phyloP scores from a whole-genome alignment of 495 filamentous ascomycete species.

The Talaromyces adpressus region DNA sequence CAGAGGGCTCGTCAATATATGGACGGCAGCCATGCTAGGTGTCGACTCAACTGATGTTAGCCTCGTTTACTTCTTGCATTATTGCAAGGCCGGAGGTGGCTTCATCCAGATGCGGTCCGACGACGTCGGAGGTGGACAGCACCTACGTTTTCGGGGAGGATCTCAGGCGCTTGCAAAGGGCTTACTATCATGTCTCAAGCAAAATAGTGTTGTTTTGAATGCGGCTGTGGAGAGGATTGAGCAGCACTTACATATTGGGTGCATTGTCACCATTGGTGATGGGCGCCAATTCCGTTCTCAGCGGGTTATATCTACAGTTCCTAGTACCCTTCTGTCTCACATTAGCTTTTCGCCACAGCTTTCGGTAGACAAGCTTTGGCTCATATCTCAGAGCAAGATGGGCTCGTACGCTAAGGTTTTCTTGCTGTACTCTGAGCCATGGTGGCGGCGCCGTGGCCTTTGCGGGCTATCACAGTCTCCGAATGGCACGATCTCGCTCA shows the following conservation, averaged over 20 bases:
- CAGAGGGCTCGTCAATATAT: background rate
- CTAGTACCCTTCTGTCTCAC: slow-evolving; percentile 23
- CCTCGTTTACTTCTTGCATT: slow-evolving; percentile 40
- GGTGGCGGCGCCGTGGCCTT: slow-evolving; percentile 28
- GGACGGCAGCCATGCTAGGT: slow-evolving; percentile 34
- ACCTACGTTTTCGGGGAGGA: slow-evolving; percentile 24
- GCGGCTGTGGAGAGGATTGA: too few species aligned
- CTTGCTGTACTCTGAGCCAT: slow-evolving; percentile 30
- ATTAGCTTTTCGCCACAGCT: slow-evolving; percentile 28
- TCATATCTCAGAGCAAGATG: slow-evolving; percentile 12
- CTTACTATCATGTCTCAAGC: too few species aligned
- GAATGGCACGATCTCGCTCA: slow-evolving; percentile 25
- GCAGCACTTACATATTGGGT: too few species aligned
- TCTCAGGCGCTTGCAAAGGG: background rate
- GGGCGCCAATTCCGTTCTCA: slow-evolving; percentile 14
- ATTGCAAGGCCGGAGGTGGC: slow-evolving; percentile 33
- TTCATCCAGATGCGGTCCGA: slow-evolving; percentile 36
- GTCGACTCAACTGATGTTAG: slow-evolving; percentile 31
- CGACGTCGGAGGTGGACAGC: slow-evolving; percentile 36
- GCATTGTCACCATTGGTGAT: background rate
- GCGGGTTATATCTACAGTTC: slow-evolving; percentile 30
- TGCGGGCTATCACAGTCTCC: slow-evolving; percentile 22
- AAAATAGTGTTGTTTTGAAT: too few species aligned
- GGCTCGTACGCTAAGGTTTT: slow-evolving; percentile 33
- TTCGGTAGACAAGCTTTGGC: slow-evolving; percentile 15